phyloP scores from a whole-genome alignment of 257 asterid species.

The Solanum chmielewskii region DNA sequence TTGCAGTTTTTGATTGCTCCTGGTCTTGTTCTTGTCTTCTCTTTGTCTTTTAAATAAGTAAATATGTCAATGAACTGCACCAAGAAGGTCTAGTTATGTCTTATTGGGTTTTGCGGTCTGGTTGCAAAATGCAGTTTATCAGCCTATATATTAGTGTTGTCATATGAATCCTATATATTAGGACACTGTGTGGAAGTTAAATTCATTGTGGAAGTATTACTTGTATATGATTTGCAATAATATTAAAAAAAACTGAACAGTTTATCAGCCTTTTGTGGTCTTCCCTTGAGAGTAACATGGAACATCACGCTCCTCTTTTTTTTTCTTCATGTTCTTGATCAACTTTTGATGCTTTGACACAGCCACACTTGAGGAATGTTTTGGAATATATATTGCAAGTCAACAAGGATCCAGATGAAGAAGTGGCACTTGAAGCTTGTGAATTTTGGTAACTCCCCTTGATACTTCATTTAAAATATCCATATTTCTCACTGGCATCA shows the following conservation, averaged over 20 bases:
- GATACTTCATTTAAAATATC: background rate
- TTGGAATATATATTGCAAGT: slow-evolving; percentile 84
- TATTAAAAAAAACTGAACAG: background rate
- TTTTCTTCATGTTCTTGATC: slow-evolving; percentile 9
- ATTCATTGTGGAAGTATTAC: background rate
- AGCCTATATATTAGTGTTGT: background rate
- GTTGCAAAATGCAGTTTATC: background rate
- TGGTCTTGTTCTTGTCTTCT: background rate
- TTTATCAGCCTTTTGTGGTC: background rate
- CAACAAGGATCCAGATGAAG: slow-evolving; percentile 84
- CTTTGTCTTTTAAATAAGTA: background rate
- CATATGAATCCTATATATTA: background rate
- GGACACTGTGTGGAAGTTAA: background rate
- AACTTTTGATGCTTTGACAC: slow-evolving; percentile 20
- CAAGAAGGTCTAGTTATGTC: background rate
- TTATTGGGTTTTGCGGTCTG: background rate
- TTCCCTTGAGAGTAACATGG: background rate
- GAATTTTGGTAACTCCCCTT: slow-evolving; percentile 68
- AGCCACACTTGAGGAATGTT: slow-evolving; percentile 86
- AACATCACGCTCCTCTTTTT: background rate
- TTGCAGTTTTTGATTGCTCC: background rate
- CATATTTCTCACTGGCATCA: background rate
- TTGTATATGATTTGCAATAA: background rate
- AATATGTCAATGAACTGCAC: background rate
- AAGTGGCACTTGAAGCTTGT: slow-evolving; percentile 98